Evolutionary conservation across 2,329 filamentous ascomycete species (phyloP), one percentile per base, ranked within the genome.

Genomic region (Lecanicillium sp.): DNA sequence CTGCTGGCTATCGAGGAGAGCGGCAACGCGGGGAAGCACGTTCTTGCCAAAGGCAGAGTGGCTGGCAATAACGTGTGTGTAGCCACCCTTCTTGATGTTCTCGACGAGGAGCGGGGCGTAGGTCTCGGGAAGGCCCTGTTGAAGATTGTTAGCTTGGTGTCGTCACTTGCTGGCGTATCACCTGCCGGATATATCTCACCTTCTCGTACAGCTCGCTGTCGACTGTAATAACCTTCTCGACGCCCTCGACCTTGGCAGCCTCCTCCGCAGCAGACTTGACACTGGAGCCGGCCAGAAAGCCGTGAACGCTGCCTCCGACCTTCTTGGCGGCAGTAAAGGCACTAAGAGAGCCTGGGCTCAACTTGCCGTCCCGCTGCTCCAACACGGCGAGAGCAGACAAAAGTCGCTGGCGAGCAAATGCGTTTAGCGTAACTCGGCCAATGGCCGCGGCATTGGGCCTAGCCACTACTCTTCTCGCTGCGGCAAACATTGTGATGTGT

Each of bases 21-120:
- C 92, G 15, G 92, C 87, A 13, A 95, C 85, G 45, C 92, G 81
- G 29, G 92, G 92, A 64, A 98, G 71, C 33, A 98, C 63, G 62
- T 83, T 94, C 77, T 98, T 98, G 55, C 92, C 92, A 64, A 98
- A 98, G 1, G 92, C 88, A 17, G 89, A 92, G 68, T 96, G 88
- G 40, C 85, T 83, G 29, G 83, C 85, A 53, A 98, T 74, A 47
- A 98, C 76, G 58, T 98, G 92, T 44, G 89, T 94, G 62, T 88
- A 96, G 43, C 82, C 85, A 44, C 86, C 89, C 59, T 92, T 92
- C 68, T 94, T 94, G 64, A 96, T 90, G 63, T 96, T 98, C 62
- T 96, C 90, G 37, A 88, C 84, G 29, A 98, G 71, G 33, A 98
- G 71, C 40, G 88, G 85, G n/a, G 90, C 92, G 57, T 78, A 96